Conservation (phyloP, 495 filamentous ascomycete species). For the Daldinia childiae region DNA sequence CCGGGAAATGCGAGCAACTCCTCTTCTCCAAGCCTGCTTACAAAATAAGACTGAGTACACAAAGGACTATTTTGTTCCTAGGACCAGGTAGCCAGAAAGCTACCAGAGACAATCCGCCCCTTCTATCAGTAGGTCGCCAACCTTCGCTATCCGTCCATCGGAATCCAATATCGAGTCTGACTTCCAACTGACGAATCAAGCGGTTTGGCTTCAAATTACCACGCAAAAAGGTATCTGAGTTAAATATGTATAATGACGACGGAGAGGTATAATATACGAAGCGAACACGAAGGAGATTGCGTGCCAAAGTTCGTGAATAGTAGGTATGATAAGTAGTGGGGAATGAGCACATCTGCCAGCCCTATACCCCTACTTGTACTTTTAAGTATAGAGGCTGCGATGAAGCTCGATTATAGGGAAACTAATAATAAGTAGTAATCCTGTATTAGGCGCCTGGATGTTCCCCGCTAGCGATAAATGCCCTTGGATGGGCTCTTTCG, state of each 20-base stretch:
- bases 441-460: constrained; percentile 8
- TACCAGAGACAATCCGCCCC: constrained; percentile 41
- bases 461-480: constrained; percentile 14
- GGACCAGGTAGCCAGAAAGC: constrained; percentile 36
- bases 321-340: background rate
- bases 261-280: constrained; percentile 31
- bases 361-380: background rate
- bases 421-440: background rate
- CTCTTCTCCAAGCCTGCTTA: constrained; percentile 39
- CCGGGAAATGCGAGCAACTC: constrained; percentile 39
- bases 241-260: constrained; percentile 42
- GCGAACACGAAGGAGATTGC: constrained; percentile 42
- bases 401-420: background rate
- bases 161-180: constrained; percentile 29
- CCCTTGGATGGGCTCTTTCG: constrained; percentile 36
- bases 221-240: constrained; percentile 31
- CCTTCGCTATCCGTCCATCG: constrained; percentile 6
- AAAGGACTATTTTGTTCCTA: constrained; percentile 24
- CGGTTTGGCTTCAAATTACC: constrained; percentile 23
- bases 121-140: constrained; percentile 18
- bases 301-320: constrained; percentile 27
- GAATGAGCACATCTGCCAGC: background rate
- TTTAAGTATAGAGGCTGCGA: background rate
- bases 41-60: constrained; percentile 32
- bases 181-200: constrained; percentile 5